phyloP scores from a whole-genome alignment of 306 rosid genomes.

The Cercis canadensis region DNA sequence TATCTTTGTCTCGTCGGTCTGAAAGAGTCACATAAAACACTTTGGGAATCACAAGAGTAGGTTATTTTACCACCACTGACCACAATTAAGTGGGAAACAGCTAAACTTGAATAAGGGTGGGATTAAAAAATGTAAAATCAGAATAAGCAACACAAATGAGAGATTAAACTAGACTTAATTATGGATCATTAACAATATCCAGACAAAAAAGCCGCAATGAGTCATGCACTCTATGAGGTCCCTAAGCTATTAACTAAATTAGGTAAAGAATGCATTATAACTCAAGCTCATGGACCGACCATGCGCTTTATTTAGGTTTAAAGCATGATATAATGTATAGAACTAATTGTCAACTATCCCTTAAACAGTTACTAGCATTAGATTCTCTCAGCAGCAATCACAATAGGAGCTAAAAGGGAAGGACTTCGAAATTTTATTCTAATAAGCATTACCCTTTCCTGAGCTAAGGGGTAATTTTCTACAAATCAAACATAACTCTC shows the following conservation, averaged over 20 bases:
- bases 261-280: constrained; percentile 45
- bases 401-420: not conserved
- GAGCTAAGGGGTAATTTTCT: not conserved
- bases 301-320: constrained; percentile 40
- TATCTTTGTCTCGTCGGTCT: constrained; percentile 22
- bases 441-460: not conserved
- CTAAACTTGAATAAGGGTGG: constrained; percentile 63
- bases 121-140: constrained; percentile 39
- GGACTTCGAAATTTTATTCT: not conserved
- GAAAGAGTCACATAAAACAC: constrained; percentile 26
- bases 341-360: not conserved
- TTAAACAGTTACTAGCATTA: constrained; percentile 28
- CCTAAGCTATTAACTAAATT: constrained; percentile 44
- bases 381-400: constrained; percentile 20
- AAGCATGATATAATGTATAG: constrained; percentile 14
- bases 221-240: constrained; percentile 60
- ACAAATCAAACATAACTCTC: not conserved
- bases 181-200: constrained; percentile 53
- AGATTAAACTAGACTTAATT: constrained; percentile 43
- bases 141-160: constrained; percentile 39
- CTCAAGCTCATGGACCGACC: constrained; percentile 43
- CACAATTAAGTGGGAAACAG: constrained; percentile 82
- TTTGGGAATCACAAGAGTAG: constrained; percentile 41
- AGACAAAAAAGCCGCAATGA: constrained; percentile 70
- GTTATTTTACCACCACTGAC: constrained; percentile 41